Conservation (phyloP, 805 yeast genomes). For the Candida odintsovae region DNA sequence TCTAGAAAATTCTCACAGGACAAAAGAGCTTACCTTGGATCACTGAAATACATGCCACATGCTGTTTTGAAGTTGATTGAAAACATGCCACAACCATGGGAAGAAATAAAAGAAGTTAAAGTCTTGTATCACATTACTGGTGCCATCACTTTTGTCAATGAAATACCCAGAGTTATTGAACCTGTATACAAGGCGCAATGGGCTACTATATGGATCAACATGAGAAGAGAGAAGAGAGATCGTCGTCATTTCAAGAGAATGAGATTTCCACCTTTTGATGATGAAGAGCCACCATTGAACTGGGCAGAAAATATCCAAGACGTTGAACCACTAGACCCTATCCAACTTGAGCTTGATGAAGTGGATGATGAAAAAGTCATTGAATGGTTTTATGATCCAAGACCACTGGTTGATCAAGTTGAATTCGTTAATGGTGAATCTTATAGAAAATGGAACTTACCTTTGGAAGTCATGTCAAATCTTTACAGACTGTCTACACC, state of each 20-base stretch:
- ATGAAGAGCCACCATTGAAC: constrained; percentile 88
- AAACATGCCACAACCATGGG: constrained; percentile 99
- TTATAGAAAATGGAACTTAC: constrained; percentile 66
- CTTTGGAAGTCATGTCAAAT: constrained; percentile 54
- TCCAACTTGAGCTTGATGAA: constrained; percentile 59
- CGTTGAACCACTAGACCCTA: constrained; percentile 65
- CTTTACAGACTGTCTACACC: constrained; percentile 70
- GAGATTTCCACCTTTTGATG: constrained; percentile 95
- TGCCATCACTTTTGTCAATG: constrained; percentile 93
- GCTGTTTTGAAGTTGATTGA: constrained; percentile 85
- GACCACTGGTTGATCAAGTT: constrained; percentile 59
- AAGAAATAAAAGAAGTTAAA: constrained; percentile 72
- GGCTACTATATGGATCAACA: constrained; percentile 88
- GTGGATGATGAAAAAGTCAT: constrained; percentile 52
- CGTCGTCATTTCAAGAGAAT: constrained; percentile 84
- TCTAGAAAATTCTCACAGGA: constrained; percentile 75
- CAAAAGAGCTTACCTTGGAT: constrained; percentile 82
- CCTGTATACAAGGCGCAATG: constrained; percentile 93
- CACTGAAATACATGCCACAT: constrained; percentile 93
- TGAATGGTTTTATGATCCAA: constrained; percentile 79
- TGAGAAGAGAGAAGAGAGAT: constrained; percentile 93
- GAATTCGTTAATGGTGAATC: constrained; percentile 68
- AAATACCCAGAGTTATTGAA: constrained; percentile 84
- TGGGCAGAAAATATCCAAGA: constrained; percentile 78
- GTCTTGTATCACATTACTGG: constrained; percentile 90